Conservation (phyloP, 371 early-diverging fungal species). For the Mycotypha africana region DNA sequence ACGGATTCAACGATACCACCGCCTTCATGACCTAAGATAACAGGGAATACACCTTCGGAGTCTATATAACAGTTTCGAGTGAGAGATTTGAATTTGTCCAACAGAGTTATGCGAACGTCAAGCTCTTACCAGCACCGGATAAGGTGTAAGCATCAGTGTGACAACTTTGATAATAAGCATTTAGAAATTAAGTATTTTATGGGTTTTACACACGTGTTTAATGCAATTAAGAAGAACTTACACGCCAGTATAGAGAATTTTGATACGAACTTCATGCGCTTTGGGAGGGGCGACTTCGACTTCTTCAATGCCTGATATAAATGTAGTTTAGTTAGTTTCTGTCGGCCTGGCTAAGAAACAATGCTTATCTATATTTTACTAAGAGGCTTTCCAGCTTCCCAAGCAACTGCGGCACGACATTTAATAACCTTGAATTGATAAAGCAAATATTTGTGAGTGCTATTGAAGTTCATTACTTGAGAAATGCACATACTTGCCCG, state of each 20-base stretch:
- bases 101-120: not conserved
- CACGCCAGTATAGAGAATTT: slow-evolving; percentile 87
- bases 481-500: too few relatives aligned
- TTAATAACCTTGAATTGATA: slow-evolving; percentile 85
- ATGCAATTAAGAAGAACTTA: slow-evolving; percentile 25
- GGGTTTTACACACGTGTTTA: not conserved
- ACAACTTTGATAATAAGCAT: slow-evolving; percentile 62
- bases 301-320: slow-evolving; percentile 71
- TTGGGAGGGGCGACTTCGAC: slow-evolving; percentile 92
- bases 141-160: slow-evolving; percentile 95
- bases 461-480: too few relatives aligned
- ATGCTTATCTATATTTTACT: too few relatives aligned
- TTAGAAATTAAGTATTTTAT: not conserved
- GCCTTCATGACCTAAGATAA: slow-evolving; percentile 95
- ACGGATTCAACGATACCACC: slow-evolving; percentile 94
- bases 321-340: not conserved
- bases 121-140: slow-evolving; percentile 78
- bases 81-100: not conserved
- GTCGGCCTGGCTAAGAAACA: not conserved
- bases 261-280: slow-evolving; percentile 93
- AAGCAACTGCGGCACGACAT: slow-evolving; percentile 95
- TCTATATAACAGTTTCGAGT: slow-evolving; percentile 38
- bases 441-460: too few relatives aligned
- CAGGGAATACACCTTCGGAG: slow-evolving; percentile 87
- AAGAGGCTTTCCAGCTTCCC: slow-evolving; percentile 89